A percentile compares a stretch with the other conserved stretches of the same genome.
Conservation (phyloP, 2,329 filamentous ascomycete genomes). For the Alternaria arbusti region DNA sequence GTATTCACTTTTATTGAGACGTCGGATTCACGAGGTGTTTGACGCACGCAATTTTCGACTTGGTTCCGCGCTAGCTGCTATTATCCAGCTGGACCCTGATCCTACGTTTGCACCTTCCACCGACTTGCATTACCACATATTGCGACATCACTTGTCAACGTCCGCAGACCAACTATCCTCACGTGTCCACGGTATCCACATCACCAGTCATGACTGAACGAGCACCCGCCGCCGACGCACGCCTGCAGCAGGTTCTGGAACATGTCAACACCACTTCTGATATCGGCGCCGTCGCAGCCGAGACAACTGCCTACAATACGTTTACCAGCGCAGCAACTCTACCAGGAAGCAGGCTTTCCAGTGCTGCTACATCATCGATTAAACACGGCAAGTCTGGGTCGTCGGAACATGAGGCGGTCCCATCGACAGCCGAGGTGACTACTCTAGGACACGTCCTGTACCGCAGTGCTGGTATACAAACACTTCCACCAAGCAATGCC, state of each 20-base stretch:
- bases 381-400: not conserved
- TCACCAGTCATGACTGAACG: not conserved
- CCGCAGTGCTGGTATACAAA: conserved; percentile 22
- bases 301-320: not conserved
- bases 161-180: not conserved
- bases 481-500: conserved; percentile 11
- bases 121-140: not conserved
- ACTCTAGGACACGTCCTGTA: conserved; percentile 5
- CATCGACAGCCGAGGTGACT: not conserved
- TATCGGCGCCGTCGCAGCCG: not conserved
- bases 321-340: not conserved
- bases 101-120: not conserved
- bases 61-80: not conserved
- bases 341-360: not conserved
- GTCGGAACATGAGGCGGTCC: not conserved
- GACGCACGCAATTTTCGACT: not conserved
- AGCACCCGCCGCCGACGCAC: not conserved
- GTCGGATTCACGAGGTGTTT: not conserved
- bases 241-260: not conserved
- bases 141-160: not conserved
- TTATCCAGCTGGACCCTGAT: not conserved
- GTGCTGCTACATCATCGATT: not conserved
- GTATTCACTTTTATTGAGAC: not conserved
- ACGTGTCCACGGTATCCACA: not conserved
- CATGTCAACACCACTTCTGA: not conserved